Conservation (phyloP, 129 eudicot genomes). For the Daucus carota region DH1_v3.0 NC_030389.2:39923001-39923500, state of each 20-base stretch:
- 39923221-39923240: slow-evolving; percentile 54
- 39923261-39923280: slow-evolving; percentile 49
- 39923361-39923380: slow-evolving; percentile 11
- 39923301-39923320: slow-evolving; percentile 68
- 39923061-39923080: slow-evolving; percentile 64
- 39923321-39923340: slow-evolving; percentile 27
- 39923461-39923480: slow-evolving; percentile 85
- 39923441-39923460: slow-evolving; percentile 45
- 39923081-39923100: slow-evolving; percentile 60
- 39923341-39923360: background rate
- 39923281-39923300: slow-evolving; percentile 64
- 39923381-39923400: slow-evolving; percentile 15
- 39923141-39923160: background rate
- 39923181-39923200: background rate
- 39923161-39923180: background rate
- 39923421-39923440: slow-evolving; percentile 28
- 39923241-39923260: slow-evolving; percentile 46
- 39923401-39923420: slow-evolving; percentile 19
- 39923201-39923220: slow-evolving; percentile 64
- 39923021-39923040: slow-evolving; percentile 60
- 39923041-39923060: slow-evolving; percentile 77
- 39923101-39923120: background rate
- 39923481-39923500: slow-evolving; percentile 58
- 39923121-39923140: background rate
- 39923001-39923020: slow-evolving; percentile 41